Percentiles rank a stretch among this genome's conserved stretches.
Conservation (phyloP, 2,329 filamentous ascomycete species). For the Stromatinia cepivora region DNA sequence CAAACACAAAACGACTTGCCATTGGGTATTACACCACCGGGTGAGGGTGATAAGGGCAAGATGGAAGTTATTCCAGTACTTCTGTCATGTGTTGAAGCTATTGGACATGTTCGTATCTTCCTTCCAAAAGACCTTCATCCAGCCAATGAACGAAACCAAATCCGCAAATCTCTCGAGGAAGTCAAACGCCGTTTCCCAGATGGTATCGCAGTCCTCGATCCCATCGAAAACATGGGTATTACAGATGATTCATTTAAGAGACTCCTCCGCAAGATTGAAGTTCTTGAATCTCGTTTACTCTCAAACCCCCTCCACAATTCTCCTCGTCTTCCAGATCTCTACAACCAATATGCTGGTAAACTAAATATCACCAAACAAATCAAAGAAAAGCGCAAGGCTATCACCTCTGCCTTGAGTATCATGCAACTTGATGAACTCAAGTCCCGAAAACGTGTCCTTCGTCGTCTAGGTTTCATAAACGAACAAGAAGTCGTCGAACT, state of each 20-base stretch:
- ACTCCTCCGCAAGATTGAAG: conserved; percentile 91
- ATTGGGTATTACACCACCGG: conserved; percentile 59
- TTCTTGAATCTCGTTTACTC: conserved; percentile 85
- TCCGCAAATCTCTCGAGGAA: conserved; percentile 70
- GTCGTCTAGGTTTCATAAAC: conserved; percentile 92
- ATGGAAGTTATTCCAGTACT: conserved; percentile 86
- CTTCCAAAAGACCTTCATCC: conserved; percentile 74
- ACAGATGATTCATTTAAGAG: conserved; percentile 91
- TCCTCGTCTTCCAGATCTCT: conserved; percentile 77
- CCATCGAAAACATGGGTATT: conserved; percentile 95
- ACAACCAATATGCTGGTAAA: conserved; percentile 84
- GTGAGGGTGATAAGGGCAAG: conserved; percentile 63
- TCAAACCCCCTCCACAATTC: conserved; percentile 91
- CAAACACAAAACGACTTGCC: conserved; percentile 67
- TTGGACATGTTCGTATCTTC: conserved; percentile 82
- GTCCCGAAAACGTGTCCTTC: conserved; percentile 89
- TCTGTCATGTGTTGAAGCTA: conserved; percentile 78
- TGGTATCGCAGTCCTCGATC: conserved; percentile 84
- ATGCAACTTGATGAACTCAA: conserved; percentile 96
- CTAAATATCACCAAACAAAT: conserved; percentile 74
- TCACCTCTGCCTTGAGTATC: conserved; percentile 79
- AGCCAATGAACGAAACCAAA: conserved; percentile 65
- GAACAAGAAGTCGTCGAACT: conserved; percentile 93
- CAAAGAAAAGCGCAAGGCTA: conserved; percentile 85
- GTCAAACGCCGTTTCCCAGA: conserved; percentile 88